Evolutionary conservation across 371 early-diverging fungal species (phyloP).

Genomic region (Lichtheimia ornata): DNA sequence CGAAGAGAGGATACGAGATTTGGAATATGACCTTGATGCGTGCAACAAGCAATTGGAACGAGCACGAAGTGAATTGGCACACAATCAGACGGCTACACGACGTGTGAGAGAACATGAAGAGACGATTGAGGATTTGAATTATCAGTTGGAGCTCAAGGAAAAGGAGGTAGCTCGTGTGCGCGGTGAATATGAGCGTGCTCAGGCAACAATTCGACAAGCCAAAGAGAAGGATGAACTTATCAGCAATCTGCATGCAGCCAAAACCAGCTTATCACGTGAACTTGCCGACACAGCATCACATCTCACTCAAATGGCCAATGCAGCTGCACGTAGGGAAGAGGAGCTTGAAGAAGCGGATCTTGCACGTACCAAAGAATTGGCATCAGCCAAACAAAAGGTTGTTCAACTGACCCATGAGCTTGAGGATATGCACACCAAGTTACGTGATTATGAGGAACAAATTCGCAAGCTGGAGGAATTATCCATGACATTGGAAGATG

Average conservation of each 20-base stretch:
- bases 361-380: neutral
- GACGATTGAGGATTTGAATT: neutral
- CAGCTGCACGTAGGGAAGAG: neutral
- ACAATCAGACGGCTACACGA: neutral
- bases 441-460: neutral
- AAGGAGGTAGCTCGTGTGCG: neutral
- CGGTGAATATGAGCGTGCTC: neutral
- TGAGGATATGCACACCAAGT: neutral
- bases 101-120: too few relatives aligned
- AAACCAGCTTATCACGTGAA: neutral
- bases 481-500: neutral
- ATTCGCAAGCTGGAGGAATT: conserved; percentile 4
- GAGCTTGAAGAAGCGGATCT: neutral
- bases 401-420: neutral
- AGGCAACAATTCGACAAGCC: neutral
- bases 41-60: neutral
- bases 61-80: neutral
- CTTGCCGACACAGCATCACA: conserved; percentile 5
- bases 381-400: neutral
- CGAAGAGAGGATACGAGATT: neutral
- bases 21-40: neutral
- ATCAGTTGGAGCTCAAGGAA: neutral
- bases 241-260: conserved; percentile 1
- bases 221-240: neutral
- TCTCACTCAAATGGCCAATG: neutral